phyloP scores from a whole-genome alignment of 805 yeast species.

The Pichia deserticola region DNA sequence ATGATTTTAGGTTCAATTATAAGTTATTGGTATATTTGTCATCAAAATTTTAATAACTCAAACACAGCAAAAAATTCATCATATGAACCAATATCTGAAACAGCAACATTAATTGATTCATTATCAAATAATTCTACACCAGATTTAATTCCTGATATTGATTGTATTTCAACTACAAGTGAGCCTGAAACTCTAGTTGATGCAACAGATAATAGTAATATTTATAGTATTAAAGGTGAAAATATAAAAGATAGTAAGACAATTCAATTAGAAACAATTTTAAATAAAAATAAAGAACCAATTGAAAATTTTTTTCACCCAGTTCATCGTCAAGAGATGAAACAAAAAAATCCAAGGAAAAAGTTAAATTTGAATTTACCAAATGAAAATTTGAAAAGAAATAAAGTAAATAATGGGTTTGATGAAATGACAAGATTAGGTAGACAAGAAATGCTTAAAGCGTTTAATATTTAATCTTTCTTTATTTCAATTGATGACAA shows the following conservation, averaged over 20 bases:
- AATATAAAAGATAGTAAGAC: not conserved
- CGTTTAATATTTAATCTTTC: not conserved
- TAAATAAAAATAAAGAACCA: not conserved
- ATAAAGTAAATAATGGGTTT: constrained; percentile 1
- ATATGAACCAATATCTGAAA: not conserved
- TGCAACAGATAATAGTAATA: not conserved
- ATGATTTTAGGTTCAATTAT: not conserved
- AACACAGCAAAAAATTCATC: not conserved
- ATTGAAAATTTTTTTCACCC: not conserved
- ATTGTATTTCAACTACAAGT: not conserved
- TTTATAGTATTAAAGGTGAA: not conserved
- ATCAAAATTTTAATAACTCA: not conserved
- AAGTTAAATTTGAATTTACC: constrained; percentile 6
- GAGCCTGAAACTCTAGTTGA: not conserved
- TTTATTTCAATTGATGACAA: too few relatives aligned
- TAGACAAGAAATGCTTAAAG: constrained; percentile 12
- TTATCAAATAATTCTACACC: constrained; percentile 1
- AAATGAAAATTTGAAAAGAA: not conserved
- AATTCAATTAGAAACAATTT: not conserved
- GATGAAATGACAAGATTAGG: constrained; percentile 11
- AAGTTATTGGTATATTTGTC: not conserved
- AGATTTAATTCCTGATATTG: constrained; percentile 1
- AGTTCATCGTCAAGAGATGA: constrained; percentile 5
- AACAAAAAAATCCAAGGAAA: not conserved
- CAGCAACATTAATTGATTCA: not conserved